Conservation (phyloP, 805 yeast species). For the Yamadazyma ubonensis region DNA sequence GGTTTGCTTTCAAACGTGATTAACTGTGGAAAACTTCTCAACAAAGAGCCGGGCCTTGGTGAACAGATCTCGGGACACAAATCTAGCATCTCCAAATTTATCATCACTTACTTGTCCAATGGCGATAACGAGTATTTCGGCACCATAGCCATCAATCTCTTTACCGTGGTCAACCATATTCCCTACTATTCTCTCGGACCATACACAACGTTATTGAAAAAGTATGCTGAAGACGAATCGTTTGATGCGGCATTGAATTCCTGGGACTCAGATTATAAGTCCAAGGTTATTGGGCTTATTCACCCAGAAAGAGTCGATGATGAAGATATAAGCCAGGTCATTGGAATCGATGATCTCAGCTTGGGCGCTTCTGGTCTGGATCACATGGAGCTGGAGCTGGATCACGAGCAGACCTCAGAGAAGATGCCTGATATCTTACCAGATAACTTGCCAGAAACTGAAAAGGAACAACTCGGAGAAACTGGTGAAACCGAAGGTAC, state of each 20-base stretch:
- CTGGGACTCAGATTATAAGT: constrained; percentile 3
- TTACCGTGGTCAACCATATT: constrained; percentile 14
- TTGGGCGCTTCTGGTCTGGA: neutral
- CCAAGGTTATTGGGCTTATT: constrained; percentile 4
- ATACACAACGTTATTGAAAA: too few species aligned
- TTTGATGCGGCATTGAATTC: neutral
- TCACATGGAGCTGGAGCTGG: neutral
- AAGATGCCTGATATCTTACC: too few species aligned
- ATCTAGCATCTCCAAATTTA: constrained; percentile 24
- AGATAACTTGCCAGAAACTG: too few species aligned
- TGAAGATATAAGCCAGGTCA: constrained; percentile 3
- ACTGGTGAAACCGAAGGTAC: too few species aligned
- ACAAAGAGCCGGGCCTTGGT: constrained; percentile 29
- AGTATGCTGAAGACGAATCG: neutral
- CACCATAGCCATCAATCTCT: constrained; percentile 45
- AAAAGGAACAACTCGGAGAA: too few species aligned
- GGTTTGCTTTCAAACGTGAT: constrained; percentile 29
- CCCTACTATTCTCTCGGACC: constrained; percentile 4
- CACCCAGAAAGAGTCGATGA: neutral
- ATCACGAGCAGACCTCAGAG: too few species aligned
- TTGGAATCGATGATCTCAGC: constrained; percentile 7
- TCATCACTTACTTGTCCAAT: constrained; percentile 31
- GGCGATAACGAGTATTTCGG: too few species aligned
- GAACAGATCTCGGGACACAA: constrained; percentile 39
- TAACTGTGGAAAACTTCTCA: constrained; percentile 28